Evolutionary conservation across 2,329 filamentous ascomycete species (phyloP).

Genomic region (Stagonosporopsis chrysanthemi): DNA sequence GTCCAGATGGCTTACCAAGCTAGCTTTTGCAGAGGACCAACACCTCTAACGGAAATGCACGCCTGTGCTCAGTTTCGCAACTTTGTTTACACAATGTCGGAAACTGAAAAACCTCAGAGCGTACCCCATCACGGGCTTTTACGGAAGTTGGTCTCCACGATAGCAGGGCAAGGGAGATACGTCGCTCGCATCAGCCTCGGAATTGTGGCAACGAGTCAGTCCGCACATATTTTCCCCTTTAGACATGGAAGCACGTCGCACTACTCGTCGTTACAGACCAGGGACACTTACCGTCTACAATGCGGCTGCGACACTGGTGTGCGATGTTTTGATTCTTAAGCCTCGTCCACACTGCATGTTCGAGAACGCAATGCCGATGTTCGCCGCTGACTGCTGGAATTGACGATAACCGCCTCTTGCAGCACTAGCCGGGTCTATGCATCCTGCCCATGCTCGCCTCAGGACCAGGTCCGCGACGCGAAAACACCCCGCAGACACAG

Average conservation of each 20-base stretch:
- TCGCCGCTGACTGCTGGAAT: conserved; percentile 18
- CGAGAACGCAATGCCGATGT: conserved; percentile 23
- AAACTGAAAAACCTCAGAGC: neutral
- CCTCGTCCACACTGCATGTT: conserved; percentile 20
- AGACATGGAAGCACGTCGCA: conserved; percentile 1
- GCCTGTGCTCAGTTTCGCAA: neutral
- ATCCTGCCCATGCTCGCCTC: conserved; percentile 20
- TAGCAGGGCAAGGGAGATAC: neutral
- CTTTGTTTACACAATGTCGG: conserved; percentile 7
- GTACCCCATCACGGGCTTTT: neutral
- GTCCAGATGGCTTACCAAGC: neutral
- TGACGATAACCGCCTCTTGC: conserved; percentile 29
- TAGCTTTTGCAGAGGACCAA: neutral
- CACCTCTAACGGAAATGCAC: neutral
- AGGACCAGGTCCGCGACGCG: conserved; percentile 14
- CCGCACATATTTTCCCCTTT: conserved; percentile 5
- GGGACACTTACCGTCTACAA: conserved; percentile 13
- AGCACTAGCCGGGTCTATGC: conserved; percentile 21
- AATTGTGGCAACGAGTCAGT: conserved; percentile 11
- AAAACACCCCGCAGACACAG: conserved; percentile 6
- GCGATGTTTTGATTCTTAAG: conserved; percentile 20
- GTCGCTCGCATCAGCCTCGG: conserved; percentile 15
- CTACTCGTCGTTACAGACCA: conserved; percentile 13
- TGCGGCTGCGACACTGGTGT: conserved; percentile 22
- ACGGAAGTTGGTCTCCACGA: neutral